Evolutionary conservation across 2,329 filamentous ascomycete genomes (phyloP).

Genomic region (Purpureocillium takamizusanense): DNA sequence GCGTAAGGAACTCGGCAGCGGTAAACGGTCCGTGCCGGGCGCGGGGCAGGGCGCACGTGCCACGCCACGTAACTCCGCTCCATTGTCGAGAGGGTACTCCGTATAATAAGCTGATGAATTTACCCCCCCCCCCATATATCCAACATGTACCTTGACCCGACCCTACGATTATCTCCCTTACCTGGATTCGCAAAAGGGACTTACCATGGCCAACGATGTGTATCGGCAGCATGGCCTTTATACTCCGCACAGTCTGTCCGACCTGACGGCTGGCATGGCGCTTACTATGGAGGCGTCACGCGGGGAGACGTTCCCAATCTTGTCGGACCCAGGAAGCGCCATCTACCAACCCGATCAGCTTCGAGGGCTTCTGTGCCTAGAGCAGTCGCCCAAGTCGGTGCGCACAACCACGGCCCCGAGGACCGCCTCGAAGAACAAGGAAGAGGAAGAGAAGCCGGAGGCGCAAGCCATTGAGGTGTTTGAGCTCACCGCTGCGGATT

Average conservation of each 20-base stretch:
- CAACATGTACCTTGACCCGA: not conserved
- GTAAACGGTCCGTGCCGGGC: too few relatives aligned
- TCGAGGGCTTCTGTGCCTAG: constrained; percentile 2
- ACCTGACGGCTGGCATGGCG: constrained; percentile 1
- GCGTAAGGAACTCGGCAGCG: too few relatives aligned
- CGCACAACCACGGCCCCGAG: constrained; percentile 1
- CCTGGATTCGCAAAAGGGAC: not conserved
- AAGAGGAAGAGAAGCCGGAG: constrained; percentile 1
- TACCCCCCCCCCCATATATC: too few relatives aligned
- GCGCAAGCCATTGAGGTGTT: constrained; percentile 1
- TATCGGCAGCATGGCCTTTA: constrained; percentile 1
- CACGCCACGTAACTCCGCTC: too few relatives aligned
- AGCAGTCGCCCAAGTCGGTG: constrained; percentile 1
- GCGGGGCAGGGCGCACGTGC: too few relatives aligned
- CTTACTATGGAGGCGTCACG: not conserved
- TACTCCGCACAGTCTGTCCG: constrained; percentile 1
- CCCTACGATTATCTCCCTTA: constrained; percentile 1
- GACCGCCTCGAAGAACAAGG: constrained; percentile 1
- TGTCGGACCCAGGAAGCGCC: constrained; percentile 1
- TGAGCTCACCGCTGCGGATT: constrained; percentile 1
- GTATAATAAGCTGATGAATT: too few relatives aligned
- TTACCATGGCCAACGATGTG: constrained; percentile 1
- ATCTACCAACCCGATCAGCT: constrained; percentile 1
- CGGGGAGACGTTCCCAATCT: constrained; percentile 1
- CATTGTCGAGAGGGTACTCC: too few relatives aligned